Evolutionary conservation across 2,329 filamentous ascomycete genomes (phyloP).

Genomic region (Gaeumannomyces sp.): DNA sequence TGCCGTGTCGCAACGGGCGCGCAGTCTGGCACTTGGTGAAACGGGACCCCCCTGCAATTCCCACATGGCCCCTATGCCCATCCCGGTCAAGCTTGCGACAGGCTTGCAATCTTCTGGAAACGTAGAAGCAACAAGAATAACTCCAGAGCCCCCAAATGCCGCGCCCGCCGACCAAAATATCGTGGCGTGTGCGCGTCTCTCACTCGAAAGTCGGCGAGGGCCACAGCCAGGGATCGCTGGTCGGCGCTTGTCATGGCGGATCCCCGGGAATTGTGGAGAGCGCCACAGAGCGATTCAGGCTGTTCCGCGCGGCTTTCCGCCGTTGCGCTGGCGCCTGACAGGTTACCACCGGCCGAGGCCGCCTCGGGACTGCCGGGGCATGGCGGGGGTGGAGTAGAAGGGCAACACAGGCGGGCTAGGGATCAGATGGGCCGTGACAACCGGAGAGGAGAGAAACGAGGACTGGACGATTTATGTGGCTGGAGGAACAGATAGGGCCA

Average conservation of each 20-base stretch:
- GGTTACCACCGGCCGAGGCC: neutral
- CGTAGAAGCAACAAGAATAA: conserved; percentile 16
- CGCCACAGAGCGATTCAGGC: neutral
- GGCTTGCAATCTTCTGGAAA: conserved; percentile 36
- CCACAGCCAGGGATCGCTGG: neutral
- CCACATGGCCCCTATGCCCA: conserved; percentile 24
- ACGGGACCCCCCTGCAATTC: conserved; percentile 45
- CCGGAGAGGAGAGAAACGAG: no score
- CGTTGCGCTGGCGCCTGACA: neutral
- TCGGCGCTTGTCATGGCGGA: neutral
- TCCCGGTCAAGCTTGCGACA: conserved; percentile 23
- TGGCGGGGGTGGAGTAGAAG: neutral
- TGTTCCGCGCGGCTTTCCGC: neutral
- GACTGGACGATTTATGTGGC: neutral
- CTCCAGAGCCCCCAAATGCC: neutral
- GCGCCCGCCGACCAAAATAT: neutral
- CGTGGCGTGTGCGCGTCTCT: neutral
- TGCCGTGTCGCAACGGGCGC: conserved; percentile 5
- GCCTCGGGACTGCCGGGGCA: neutral
- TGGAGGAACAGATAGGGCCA: conserved; percentile 10
- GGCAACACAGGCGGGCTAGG: neutral
- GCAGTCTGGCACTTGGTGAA: conserved; percentile 35
- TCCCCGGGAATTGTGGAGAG: neutral
- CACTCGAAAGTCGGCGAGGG: neutral
- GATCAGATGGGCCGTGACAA: no score